These are phyloP conservation scores for Rhodosporidiobolus sp. DNA, from an alignment of 768 basidiomycete species.

Conservation along the genomic window DNA sequence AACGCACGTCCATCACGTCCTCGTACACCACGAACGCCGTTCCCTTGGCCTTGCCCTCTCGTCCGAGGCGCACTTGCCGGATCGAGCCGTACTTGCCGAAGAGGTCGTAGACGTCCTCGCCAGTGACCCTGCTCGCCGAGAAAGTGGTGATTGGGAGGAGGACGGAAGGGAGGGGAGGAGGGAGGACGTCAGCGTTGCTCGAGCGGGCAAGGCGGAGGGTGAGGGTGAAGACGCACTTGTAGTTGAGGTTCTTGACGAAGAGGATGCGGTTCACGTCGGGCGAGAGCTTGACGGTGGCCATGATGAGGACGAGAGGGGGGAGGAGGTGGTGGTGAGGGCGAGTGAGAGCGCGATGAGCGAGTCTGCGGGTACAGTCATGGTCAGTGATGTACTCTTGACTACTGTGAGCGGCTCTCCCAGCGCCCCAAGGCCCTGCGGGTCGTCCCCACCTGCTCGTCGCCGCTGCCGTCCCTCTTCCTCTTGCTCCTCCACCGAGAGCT, in stretches of 20 bases:
- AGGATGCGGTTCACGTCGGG: slow-evolving; percentile 87
- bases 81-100: slow-evolving; percentile 97
- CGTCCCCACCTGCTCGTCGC: too few relatives aligned
- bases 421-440: too few relatives aligned
- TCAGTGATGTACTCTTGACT: too few relatives aligned
- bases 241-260: slow-evolving; percentile 89
- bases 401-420: too few relatives aligned
- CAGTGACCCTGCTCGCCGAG: slow-evolving; percentile 47
- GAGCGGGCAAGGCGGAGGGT: not conserved
- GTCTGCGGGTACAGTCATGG: not conserved
- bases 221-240: slow-evolving; percentile 52
- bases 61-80: slow-evolving; percentile 90
- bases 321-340: not conserved
- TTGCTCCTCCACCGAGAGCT: not conserved
- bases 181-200: not conserved
- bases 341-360: not conserved
- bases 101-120: slow-evolving; percentile 91
- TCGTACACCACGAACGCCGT: slow-evolving; percentile 96
- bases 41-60: slow-evolving; percentile 84
- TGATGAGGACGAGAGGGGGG: not conserved
- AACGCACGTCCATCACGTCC: slow-evolving; percentile 84
- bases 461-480: too few relatives aligned
- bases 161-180: not conserved
- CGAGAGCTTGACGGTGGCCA: slow-evolving; percentile 68
- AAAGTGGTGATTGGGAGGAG: not conserved